Evolutionary conservation across 2,329 filamentous ascomycete species (phyloP).

Genomic region (Colletotrichum karsti): DNA sequence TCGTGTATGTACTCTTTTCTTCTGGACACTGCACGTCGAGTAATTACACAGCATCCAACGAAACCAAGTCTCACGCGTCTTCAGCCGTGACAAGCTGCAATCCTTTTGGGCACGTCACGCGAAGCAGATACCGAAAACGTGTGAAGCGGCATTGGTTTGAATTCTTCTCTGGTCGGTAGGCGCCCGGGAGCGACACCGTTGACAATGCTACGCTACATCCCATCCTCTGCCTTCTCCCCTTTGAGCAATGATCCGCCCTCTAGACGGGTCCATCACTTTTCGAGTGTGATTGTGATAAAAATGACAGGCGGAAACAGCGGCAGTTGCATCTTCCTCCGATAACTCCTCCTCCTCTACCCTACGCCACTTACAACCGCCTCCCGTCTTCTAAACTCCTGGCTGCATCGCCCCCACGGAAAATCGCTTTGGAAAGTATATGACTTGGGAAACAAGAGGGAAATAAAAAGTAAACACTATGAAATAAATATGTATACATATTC

Average conservation of each 20-base stretch:
- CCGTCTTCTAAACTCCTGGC: conserved; percentile 3
- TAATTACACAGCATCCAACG: no score
- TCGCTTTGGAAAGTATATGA: background rate
- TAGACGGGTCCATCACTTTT: background rate
- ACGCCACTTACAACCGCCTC: background rate
- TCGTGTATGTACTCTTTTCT: background rate
- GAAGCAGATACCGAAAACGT: background rate
- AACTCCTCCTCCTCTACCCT: background rate
- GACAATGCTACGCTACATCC: conserved; percentile 13
- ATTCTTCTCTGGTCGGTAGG: background rate
- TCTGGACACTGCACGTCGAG: no score
- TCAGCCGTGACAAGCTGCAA: background rate
- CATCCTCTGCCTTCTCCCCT: background rate
- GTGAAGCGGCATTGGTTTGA: background rate
- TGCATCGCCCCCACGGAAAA: background rate
- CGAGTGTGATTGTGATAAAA: background rate
- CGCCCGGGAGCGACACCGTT: background rate
- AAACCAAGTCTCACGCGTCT: no score
- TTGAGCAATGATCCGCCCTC: conserved; percentile 10
- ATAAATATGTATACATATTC: conserved; percentile 15
- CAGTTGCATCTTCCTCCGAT: background rate
- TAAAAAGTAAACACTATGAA: conserved; percentile 19
- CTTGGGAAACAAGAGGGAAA: background rate
- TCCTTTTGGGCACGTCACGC: background rate
- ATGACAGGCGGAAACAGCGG: conserved; percentile 18